Conservation (phyloP, 169 alveolate genomes). For the Eimeria maxima region DNA sequence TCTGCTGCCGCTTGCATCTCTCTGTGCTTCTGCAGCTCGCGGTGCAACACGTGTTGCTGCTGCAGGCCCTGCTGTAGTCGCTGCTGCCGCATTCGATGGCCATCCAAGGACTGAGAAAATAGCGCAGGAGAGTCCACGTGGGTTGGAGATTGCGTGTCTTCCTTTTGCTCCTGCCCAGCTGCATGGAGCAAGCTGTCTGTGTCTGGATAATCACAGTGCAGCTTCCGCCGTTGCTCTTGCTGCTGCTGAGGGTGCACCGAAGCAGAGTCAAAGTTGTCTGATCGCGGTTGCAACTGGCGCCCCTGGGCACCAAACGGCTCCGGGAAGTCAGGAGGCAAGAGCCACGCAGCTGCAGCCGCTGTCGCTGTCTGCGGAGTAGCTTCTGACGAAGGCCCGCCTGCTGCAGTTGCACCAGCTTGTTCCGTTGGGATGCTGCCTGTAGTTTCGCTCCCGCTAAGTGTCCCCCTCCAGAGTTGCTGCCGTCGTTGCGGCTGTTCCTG, state of each 20-base stretch:
- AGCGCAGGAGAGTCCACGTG: not conserved
- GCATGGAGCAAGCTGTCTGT: not conserved
- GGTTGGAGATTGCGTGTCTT: not conserved
- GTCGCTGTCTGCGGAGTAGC: slow-evolving; percentile 26
- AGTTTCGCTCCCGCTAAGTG: slow-evolving; percentile 42
- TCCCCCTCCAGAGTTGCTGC: slow-evolving; percentile 71
- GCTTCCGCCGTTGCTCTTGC: slow-evolving; percentile 28
- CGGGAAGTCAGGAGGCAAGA: slow-evolving; percentile 68
- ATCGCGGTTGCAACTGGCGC: slow-evolving; percentile 28
- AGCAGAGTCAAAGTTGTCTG: not conserved
- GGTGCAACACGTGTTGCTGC: slow-evolving; percentile 34
- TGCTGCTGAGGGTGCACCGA: slow-evolving; percentile 1
- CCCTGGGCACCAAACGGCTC: slow-evolving; percentile 57
- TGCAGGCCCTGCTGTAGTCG: slow-evolving; percentile 16
- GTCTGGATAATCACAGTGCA: slow-evolving; percentile 3
- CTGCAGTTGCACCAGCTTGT: not conserved
- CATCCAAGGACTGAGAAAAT: slow-evolving; percentile 18
- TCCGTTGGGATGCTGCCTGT: not conserved
- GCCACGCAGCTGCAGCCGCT: slow-evolving; percentile 72
- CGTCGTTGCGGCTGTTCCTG: slow-evolving; percentile 51
- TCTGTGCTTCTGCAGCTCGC: slow-evolving; percentile 31
- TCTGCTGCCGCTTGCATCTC: slow-evolving; percentile 37
- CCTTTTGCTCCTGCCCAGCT: slow-evolving; percentile 1
- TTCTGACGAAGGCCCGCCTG: slow-evolving; percentile 27
- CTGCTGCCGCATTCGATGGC: slow-evolving; percentile 52